Conservation (phyloP, 2,329 filamentous ascomycete species). For the Fusarium coffeatum region DNA sequence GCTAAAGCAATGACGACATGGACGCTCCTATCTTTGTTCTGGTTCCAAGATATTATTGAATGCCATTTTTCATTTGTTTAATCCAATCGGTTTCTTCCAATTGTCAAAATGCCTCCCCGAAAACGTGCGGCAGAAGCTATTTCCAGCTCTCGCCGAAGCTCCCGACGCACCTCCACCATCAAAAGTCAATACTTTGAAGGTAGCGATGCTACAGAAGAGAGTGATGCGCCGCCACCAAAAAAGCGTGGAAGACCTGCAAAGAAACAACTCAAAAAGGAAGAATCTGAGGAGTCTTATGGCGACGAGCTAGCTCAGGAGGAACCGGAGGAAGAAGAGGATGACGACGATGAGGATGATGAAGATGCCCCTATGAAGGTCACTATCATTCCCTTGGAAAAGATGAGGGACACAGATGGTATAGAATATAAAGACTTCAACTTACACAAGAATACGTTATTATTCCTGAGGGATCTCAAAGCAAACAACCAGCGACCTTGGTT, state of each 20-base stretch:
- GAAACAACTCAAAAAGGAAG: slow-evolving; percentile 37
- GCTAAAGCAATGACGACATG: slow-evolving; percentile 43
- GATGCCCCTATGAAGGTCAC: slow-evolving; percentile 51
- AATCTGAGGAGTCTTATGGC: slow-evolving; percentile 46
- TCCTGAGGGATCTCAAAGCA: slow-evolving; percentile 68
- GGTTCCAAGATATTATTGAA: slow-evolving; percentile 1
- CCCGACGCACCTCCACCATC: slow-evolving; percentile 59
- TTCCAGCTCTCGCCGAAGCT: slow-evolving; percentile 57
- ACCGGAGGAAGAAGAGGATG: slow-evolving; percentile 46
- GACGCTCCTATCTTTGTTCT: slow-evolving; percentile 2
- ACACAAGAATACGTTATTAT: slow-evolving; percentile 68
- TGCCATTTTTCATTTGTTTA: neutral
- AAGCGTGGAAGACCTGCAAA: slow-evolving; percentile 46
- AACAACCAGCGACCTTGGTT: slow-evolving; percentile 71
- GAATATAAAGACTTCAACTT: slow-evolving; percentile 64
- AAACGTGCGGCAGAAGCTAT: slow-evolving; percentile 53
- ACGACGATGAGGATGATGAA: slow-evolving; percentile 54
- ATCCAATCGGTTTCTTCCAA: neutral
- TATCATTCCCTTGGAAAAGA: slow-evolving; percentile 52
- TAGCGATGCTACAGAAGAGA: slow-evolving; percentile 34
- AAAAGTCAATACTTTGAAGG: slow-evolving; percentile 66
- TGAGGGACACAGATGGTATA: slow-evolving; percentile 51
- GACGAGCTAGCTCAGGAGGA: slow-evolving; percentile 44
- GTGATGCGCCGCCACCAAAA: slow-evolving; percentile 46
- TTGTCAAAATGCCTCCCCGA: slow-evolving; percentile 52